Base-by-base conservation (phyloP, 2,329 filamentous ascomycete species). In the Davidsoniella virescens region DNA sequence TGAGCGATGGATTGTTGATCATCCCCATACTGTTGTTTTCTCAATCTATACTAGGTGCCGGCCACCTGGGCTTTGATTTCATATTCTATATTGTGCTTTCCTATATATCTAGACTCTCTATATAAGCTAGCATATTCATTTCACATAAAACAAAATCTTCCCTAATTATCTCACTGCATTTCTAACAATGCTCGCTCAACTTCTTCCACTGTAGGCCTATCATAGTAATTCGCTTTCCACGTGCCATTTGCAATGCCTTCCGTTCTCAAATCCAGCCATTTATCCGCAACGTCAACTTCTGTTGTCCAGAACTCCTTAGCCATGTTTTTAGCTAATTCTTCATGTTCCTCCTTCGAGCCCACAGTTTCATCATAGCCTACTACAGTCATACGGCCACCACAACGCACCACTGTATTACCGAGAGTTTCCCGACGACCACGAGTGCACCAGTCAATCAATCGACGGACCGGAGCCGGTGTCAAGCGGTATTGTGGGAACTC, bases 401-500 rank as follows among this genome's bases (percentile, higher is more conserved):
- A 62, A 36, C 73, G 64, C 23, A 67, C 62, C 33, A 76, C 64
- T 46, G 65, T 55, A 40, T 59, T 65, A 56, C 67, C 69, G 48
- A 77, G 61, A 5, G 65, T 66, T 1, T 60, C 56, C 43, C 69
- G 64, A 47, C 69, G 64, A 16, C 73, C 73, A 14, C 63, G 60
- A 1, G 74, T 77, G 56, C 73, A 78, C 18, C 63, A 61, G 54
- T 73, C 67, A 49, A 78, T 72, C 42, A 77, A 65, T 5, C 56
- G 56, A 26, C 68, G 64, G 47, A 78, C 61, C 26, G 60, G 61
- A 14, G 56, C 57, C 1, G 73, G 74, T 5, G 73, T 75, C 26
- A 60, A 61, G 12, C 57, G 57, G 58, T 71, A 78, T 7, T 64
- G 62, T 0, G 76, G 76, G 50, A 79, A 80, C 59, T 76, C 72